phyloP scores from a whole-genome alignment of 441 rosid species.

The Eruca vesicaria region DNA sequence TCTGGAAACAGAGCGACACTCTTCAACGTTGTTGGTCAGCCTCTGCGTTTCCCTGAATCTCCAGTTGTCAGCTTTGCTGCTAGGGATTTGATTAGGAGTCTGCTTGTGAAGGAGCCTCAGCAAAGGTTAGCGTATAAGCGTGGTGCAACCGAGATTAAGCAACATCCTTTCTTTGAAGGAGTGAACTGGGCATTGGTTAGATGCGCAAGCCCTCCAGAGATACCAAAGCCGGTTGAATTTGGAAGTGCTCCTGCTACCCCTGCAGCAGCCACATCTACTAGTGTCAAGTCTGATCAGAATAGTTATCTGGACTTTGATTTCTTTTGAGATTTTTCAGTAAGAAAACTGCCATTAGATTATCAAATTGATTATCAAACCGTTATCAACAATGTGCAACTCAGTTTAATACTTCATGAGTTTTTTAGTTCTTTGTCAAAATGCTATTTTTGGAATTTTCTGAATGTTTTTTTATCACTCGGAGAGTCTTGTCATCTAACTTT shows the following conservation, averaged over 20 bases:
- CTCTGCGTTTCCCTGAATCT: slow-evolving; percentile 64
- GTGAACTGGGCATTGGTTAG: slow-evolving; percentile 75
- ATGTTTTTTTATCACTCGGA: not conserved
- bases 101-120: slow-evolving; percentile 73
- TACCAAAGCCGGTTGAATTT: slow-evolving; percentile 53
- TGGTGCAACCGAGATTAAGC: slow-evolving; percentile 73
- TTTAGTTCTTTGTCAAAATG: slow-evolving; percentile 15
- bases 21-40: slow-evolving; percentile 70
- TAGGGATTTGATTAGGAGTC: slow-evolving; percentile 65
- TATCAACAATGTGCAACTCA: slow-evolving; percentile 10
- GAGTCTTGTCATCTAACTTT: not conserved
- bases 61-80: slow-evolving; percentile 68
- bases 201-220: slow-evolving; percentile 76
- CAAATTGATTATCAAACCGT: slow-evolving; percentile 23
- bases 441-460: slow-evolving; percentile 11
- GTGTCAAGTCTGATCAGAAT: slow-evolving; percentile 50
- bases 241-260: slow-evolving; percentile 46
- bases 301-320: slow-evolving; percentile 84
- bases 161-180: slow-evolving; percentile 73
- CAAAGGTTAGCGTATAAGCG: slow-evolving; percentile 64
- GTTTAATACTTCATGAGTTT: slow-evolving; percentile 7
- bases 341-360: slow-evolving; percentile 22
- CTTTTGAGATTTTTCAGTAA: slow-evolving; percentile 44
- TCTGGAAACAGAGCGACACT: slow-evolving; percentile 67
- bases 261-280: slow-evolving; percentile 44